phyloP scores from a whole-genome alignment of 129 eudicot species.

The Centaurea solstitialis region DNA sequence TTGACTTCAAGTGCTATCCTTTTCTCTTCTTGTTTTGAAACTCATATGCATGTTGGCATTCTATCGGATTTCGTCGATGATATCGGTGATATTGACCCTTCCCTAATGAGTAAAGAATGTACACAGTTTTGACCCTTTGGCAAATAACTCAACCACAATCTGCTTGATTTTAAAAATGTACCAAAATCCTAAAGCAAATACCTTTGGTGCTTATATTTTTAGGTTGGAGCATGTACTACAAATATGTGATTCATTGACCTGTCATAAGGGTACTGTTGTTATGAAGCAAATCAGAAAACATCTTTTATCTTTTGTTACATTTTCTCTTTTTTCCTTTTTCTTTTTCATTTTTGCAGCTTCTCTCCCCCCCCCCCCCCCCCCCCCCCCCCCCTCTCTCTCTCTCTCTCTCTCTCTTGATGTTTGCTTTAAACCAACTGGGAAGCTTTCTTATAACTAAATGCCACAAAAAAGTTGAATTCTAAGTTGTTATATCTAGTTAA shows the following conservation, averaged over 20 bases:
- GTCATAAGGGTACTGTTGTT: slow-evolving; percentile 28
- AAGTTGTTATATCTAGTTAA: background rate
- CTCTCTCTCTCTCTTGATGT: slow-evolving; percentile 25
- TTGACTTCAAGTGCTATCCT: slow-evolving; percentile 64
- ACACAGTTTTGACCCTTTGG: slow-evolving; percentile 12
- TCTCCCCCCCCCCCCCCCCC: no score
- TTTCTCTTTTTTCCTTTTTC: slow-evolving; percentile 19
- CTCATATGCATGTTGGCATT: slow-evolving; percentile 11
- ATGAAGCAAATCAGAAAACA: slow-evolving; percentile 29
- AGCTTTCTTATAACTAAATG: slow-evolving; percentile 16
- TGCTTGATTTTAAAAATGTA: slow-evolving; percentile 17
- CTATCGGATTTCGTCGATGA: background rate
- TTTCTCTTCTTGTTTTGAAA: slow-evolving; percentile 40
- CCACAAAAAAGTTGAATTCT: no score
- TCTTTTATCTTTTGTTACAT: slow-evolving; percentile 26
- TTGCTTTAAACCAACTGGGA: slow-evolving; percentile 20
- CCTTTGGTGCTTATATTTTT: slow-evolving; percentile 23
- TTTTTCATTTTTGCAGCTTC: slow-evolving; percentile 21
- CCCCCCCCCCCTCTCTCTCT: no score
- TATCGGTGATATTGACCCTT: slow-evolving; percentile 5
- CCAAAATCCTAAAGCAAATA: slow-evolving; percentile 25
- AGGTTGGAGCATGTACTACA: slow-evolving; percentile 21
- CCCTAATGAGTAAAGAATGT: slow-evolving; percentile 3
- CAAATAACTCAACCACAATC: slow-evolving; percentile 22
- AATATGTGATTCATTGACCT: slow-evolving; percentile 26